Base-by-base conservation (phyloP, 2,329 filamentous ascomycete genomes). In the Aspergillus fumigatiaffinis region DNA sequence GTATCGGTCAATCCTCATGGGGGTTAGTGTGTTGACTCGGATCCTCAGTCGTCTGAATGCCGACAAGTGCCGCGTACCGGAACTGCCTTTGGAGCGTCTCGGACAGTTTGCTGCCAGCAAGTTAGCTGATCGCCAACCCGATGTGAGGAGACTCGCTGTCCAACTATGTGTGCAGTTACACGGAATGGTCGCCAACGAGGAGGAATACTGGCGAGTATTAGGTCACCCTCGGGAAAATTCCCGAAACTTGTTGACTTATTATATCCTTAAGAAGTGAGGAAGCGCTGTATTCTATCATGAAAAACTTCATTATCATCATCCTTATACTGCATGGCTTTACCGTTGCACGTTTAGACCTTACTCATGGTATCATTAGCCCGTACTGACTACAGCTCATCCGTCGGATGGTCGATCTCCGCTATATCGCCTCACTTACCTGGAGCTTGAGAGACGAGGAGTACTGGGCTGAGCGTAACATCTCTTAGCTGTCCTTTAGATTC, bases 121-220 rank as follows among this genome's bases (percentile, higher is more conserved):
- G 47, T 62, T 77, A 3, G 61, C 63, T 3, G 70, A 72, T 55
- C 62, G 65, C 1, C 69, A 74, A 38, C 69, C 73, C 1, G 73
- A 76, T 54, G 66, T 77, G 44, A 66, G 76, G 20, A 71, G 74
- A 46, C 69, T 72, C 35, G 71, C 71, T 6, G 73, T 73, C 10
- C 70, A 74, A 50, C 63, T 74, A n/a, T 72, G 68, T 51, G 61
- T 68, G 12, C 58, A 64, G 35, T 46, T 71, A 7, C 61, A 66
- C 53, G 66, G 65, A 3, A 68, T 71, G 55, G 59, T 73, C 35
- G 55, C 52, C 26, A 59, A 64, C 9, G 67, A 72, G 51, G 60
- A 66, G 28, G 53, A 56, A 25, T 71, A 67, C 54, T 71, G 70
- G 60, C 63, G 66, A 52, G 60, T 73, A 41, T 63, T 74, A 3